Conservation (phyloP, 2,329 filamentous ascomycete species). For the Claviceps fusiformis region DNA sequence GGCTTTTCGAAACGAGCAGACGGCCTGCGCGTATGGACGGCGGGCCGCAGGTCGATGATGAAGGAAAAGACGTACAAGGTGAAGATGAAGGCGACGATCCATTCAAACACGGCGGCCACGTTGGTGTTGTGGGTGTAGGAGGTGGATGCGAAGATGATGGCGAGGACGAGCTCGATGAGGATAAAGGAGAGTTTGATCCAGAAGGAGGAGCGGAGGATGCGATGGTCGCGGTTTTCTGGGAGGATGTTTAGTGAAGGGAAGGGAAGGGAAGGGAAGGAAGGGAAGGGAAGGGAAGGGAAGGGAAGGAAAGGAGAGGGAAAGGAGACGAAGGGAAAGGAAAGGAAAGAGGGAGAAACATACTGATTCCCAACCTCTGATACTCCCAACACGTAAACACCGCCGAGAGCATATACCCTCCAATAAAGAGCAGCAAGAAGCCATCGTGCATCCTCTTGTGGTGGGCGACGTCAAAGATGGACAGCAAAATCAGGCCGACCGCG, state of each 20-base stretch:
- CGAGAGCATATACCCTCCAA: constrained; percentile 70
- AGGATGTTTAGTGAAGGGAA: too few species aligned
- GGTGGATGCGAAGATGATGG: constrained; percentile 55
- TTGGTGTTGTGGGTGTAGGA: constrained; percentile 40
- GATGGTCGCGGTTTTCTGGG: constrained; percentile 59
- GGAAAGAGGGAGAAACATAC: constrained; percentile 24
- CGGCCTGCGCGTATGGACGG: constrained; percentile 42
- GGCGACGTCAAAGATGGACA: constrained; percentile 78
- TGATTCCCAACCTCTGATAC: constrained; percentile 72
- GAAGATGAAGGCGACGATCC: constrained; percentile 69
- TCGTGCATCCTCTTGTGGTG: constrained; percentile 55
- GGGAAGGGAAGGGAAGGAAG: too few species aligned
- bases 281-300: too few species aligned
- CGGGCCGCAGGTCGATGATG: constrained; percentile 74
- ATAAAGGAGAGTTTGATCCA: constrained; percentile 81
- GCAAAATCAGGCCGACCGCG: constrained; percentile 64
- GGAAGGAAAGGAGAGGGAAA: background rate
- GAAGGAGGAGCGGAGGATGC: constrained; percentile 64
- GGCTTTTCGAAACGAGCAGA: constrained; percentile 18
- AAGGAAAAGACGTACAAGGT: constrained; percentile 82
- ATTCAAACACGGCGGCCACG: constrained; percentile 65
- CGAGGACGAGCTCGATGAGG: constrained; percentile 61
- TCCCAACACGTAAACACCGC: constrained; percentile 84
- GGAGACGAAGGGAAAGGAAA: too few species aligned
- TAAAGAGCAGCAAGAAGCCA: constrained; percentile 69